These are phyloP conservation scores for Nicotiana benthamiana DNA, from an alignment of 257 asterid genomes.

Conservation along the genomic window DNA sequence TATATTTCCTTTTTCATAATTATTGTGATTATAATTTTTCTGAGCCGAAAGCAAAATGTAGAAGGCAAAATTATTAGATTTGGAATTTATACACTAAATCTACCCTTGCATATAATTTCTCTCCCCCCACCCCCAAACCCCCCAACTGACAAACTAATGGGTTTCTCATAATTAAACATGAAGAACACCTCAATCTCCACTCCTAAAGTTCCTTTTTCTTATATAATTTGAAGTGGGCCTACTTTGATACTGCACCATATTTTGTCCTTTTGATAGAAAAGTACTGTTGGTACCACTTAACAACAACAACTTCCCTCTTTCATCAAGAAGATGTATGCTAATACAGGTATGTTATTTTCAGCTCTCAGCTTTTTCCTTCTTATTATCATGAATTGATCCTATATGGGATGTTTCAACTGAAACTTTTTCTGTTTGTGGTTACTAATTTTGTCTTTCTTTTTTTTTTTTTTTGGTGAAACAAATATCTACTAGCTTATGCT, in stretches of 20 bases:
- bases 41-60: no score
- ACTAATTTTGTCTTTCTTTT: no score
- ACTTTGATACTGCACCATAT: conserved; percentile 3
- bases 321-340: background rate
- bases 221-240: background rate
- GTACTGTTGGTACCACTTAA: background rate
- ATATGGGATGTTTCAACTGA: background rate
- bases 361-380: background rate
- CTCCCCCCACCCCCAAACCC: background rate
- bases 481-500: background rate
- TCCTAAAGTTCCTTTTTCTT: conserved; percentile 4
- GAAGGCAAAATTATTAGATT: no score
- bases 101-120: no score
- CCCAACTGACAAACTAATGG: background rate
- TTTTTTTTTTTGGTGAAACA: background rate
- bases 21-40: no score
- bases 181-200: conserved; percentile 1
- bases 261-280: conserved; percentile 17
- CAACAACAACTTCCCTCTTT: background rate
- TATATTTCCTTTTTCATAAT: no score
- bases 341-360: background rate
- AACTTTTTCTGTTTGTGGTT: background rate
- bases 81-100: no score
- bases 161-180: conserved; percentile 35
- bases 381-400: background rate